Evolutionary conservation across 2,329 filamentous ascomycete genomes (phyloP).

Genomic region (Calonectria fujianensis): DNA sequence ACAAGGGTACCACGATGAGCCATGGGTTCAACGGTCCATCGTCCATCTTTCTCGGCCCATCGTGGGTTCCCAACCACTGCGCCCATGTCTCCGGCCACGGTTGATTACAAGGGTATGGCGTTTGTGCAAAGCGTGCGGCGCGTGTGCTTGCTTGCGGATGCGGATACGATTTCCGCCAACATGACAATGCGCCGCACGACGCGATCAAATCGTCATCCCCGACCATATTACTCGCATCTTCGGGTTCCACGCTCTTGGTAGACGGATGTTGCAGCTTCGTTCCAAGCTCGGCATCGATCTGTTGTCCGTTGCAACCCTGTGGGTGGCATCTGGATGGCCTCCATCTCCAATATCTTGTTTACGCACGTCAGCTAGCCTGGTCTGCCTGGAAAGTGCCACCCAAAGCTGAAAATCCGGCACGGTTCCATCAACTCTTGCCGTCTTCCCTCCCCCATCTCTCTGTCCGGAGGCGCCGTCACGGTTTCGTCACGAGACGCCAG

Average conservation of each 20-base stretch:
- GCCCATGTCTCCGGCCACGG: constrained; percentile 2
- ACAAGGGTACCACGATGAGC: constrained; percentile 25
- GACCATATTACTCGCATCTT: constrained; percentile 22
- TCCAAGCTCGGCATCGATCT: constrained; percentile 40
- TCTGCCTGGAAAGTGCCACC: neutral
- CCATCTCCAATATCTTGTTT: constrained; percentile 20
- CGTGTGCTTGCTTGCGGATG: constrained; percentile 20
- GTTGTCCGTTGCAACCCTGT: constrained; percentile 22
- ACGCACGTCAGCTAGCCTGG: neutral
- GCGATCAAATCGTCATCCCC: constrained; percentile 37
- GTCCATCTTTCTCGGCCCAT: constrained; percentile 39
- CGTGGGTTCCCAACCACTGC: constrained; percentile 18
- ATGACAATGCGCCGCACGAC: constrained; percentile 22
- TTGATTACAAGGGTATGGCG: constrained; percentile 1
- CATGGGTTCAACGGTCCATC: constrained; percentile 40
- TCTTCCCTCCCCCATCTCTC: neutral
- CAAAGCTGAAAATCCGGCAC: constrained; percentile 18
- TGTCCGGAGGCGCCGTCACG: constrained; percentile 27
- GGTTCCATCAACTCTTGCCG: neutral
- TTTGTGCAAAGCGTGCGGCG: neutral
- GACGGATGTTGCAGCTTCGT: constrained; percentile 30
- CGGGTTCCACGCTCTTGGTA: constrained; percentile 33
- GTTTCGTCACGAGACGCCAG: constrained; percentile 34
- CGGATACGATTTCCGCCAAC: constrained; percentile 38
- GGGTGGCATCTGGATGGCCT: constrained; percentile 15